Conservation (phyloP, 2,329 filamentous ascomycete species). For the Penicillium olsonii region DNA sequence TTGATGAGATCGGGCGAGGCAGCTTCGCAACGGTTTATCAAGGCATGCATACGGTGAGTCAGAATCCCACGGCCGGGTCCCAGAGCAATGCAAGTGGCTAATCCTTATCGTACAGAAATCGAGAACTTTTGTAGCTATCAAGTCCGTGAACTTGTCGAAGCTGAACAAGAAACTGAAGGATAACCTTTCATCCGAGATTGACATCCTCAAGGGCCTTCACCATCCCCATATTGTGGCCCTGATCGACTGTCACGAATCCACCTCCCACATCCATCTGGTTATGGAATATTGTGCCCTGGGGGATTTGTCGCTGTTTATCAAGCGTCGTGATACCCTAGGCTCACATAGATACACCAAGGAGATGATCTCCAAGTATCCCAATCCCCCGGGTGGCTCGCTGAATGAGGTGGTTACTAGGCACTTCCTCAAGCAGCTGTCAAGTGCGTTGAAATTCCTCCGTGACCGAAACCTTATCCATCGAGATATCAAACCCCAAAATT, state of each 20-base stretch:
- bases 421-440: constrained; percentile 92
- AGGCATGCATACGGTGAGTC: constrained; percentile 77
- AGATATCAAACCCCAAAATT: constrained; percentile 96
- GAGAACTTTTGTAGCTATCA: constrained; percentile 86
- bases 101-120: constrained; percentile 60
- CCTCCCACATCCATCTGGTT: constrained; percentile 87
- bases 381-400: constrained; percentile 76
- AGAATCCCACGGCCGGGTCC: not conserved
- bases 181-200: constrained; percentile 92
- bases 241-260: constrained; percentile 87
- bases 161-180: constrained; percentile 96
- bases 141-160: constrained; percentile 87
- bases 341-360: constrained; percentile 81
- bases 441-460: constrained; percentile 85
- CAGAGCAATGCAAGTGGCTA: constrained; percentile 5
- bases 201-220: constrained; percentile 88
- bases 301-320: constrained; percentile 93
- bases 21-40: constrained; percentile 97
- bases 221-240: constrained; percentile 97
- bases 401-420: constrained; percentile 96
- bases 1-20: constrained; percentile 91
- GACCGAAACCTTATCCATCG: constrained; percentile 87
- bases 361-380: constrained; percentile 92
- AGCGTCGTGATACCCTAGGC: constrained; percentile 79
- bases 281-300: constrained; percentile 99